Conservation (phyloP, 495 filamentous ascomycete genomes). For the Friedmanniomyces simplex region DNA sequence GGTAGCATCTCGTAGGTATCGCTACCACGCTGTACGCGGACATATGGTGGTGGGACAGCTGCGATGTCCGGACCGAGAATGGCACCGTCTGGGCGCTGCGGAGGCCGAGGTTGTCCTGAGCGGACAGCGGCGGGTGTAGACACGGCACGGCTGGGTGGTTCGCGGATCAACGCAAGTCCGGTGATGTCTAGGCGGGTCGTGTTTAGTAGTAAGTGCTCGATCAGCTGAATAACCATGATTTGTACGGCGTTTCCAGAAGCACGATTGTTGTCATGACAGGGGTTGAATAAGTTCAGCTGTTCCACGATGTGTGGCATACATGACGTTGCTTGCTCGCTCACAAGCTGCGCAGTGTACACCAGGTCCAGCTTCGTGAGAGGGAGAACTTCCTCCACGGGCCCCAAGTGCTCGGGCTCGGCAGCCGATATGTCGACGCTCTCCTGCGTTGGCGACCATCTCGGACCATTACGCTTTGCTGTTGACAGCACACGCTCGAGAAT, state of each 20-base stretch:
- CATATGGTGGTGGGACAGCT: slow-evolving; percentile 48
- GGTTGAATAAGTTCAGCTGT: not conserved
- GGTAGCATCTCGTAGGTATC: slow-evolving; percentile 67
- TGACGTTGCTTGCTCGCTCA: slow-evolving; percentile 35
- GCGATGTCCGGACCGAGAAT: slow-evolving; percentile 24
- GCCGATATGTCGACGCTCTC: too few relatives aligned
- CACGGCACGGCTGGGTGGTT: not conserved
- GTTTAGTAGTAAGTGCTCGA: slow-evolving; percentile 1
- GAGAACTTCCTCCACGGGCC: not conserved
- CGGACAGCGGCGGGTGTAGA: not conserved
- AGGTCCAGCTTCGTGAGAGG: slow-evolving; percentile 24
- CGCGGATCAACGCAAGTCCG: slow-evolving; percentile 12
- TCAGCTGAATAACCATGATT: not conserved
- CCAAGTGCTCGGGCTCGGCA: not conserved
- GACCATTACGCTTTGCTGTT: not conserved
- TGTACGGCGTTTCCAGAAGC: not conserved
- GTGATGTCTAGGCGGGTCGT: slow-evolving; percentile 5
- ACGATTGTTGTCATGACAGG: not conserved
- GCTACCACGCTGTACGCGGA: slow-evolving; percentile 69
- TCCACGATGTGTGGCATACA: not conserved
- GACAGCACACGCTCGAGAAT: not conserved
- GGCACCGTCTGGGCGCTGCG: slow-evolving; percentile 4
- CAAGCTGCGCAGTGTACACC: slow-evolving; percentile 38
- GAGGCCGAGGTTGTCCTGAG: slow-evolving; percentile 8
- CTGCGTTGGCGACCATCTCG: not conserved